Base-by-base conservation (phyloP, 2,329 filamentous ascomycete species). In the Elsinoe arachidis region DNA sequence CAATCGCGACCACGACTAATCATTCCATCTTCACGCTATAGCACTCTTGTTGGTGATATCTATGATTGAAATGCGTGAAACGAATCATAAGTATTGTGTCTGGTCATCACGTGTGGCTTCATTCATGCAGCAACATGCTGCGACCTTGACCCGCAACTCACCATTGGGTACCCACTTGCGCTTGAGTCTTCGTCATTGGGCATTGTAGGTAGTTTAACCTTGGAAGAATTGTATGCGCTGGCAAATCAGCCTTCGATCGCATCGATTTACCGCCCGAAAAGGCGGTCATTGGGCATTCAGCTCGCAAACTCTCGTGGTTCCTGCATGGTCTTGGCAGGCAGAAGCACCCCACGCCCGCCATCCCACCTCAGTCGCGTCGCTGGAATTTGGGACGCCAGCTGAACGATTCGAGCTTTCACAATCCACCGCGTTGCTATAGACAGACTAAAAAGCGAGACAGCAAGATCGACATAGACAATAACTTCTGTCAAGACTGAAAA, bases 131-230 rank as follows among this genome's bases (percentile, higher is more conserved):
- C 10, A 14, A 10, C 14, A 5, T 2, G 26, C 26, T 51, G 4
- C 30, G 15, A 15, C 14, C 49, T 30, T 53, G 41, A 46, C 21
- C 23, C 17, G 19, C 15, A 12, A 14, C 2, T 2, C 34, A 15
- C 35, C 19, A 19, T n/a, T 14, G 10, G 12, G 34, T 15, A 39
- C 15, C 49, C 34, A 6, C 33, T 51, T 55, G 58, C 59, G 59
- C 23, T 59, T 26, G 26, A 15, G 39, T 19, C 23, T 53, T 26
- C 46, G 49, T 53, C 49, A 53, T 53, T 53, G 49, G 49, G 49
- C 49, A 39, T 53, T 26, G 49, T 57, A 55, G 43, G 43, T 44
- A 60, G n/a, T 56, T 58, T 60, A 58, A 57, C 21, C 53, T 14
- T 35, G 15, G 19, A 19, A 53, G 19, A 23, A 14, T 30, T 39